Base-by-base conservation (phyloP, 1,139 yeast species). In the Wickerhamiella infanticola region DNA sequence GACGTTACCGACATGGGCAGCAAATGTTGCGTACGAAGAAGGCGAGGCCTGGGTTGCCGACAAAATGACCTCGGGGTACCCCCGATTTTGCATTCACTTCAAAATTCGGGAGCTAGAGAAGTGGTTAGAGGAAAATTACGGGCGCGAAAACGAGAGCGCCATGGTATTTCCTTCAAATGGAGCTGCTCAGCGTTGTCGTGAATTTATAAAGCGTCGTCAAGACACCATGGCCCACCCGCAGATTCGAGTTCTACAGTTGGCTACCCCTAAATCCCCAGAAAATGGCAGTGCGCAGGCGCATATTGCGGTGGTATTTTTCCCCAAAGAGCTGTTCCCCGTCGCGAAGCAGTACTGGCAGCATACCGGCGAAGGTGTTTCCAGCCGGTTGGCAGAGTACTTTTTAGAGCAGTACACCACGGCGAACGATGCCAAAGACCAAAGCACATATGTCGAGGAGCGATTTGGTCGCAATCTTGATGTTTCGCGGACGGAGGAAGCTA, bases 341-440 rank as follows among this genome's bases (percentile, higher is more conserved):
- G 90, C 93, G 35, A 86, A 85, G 60, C 77, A 77, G 55, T 90
- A 83, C 64, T 90, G 98, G 98, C 96, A 88, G 60, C 96, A 88
- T 58, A 70, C 94, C 0, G 98, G 98, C 33, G 97, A 90, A 62
- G 95, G 95, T 9, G 75, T 90, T 40, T 83, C 95, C 23, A 83
- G 95, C 8, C 68, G 97, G 56, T 67, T 80, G 63, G 96, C 88
- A 1, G 96, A 88, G 61, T 90, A 84, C 57, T 76, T 83, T 40
- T 63, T 81, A 48, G 75, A 74, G 49, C 83, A 77, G 54, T 66
- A 82, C 54, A n/a, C 41, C 33, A 9, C 24, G 29, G 42, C 38
- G 26, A n/a, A 24, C 37, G 61, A 55, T 26, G 56, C 55, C 41
- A 69, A 73, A 49, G 90, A 82, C 58, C 75, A 74, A 56, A 72